Conservation (phyloP, 2,329 filamentous ascomycete species). For the Lasiodiplodia gonubiensis region DNA sequence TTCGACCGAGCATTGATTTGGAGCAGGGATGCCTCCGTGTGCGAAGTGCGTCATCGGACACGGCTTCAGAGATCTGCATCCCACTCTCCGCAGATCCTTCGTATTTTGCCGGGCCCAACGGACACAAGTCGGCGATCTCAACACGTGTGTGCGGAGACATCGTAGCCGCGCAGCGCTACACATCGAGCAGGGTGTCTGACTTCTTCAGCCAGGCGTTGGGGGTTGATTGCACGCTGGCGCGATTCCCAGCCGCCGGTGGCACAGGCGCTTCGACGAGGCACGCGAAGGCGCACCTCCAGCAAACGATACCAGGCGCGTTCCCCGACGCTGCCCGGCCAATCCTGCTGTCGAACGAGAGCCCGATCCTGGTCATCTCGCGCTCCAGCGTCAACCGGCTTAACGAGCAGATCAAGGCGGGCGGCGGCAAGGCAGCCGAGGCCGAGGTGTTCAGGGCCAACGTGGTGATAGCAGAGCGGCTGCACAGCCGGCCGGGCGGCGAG, state of each 20-base stretch:
- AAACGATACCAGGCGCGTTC: slow-evolving; percentile 62
- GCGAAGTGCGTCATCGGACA: slow-evolving; percentile 40
- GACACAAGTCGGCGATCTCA: slow-evolving; percentile 41
- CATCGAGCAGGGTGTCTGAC: slow-evolving; percentile 65
- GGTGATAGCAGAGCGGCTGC: slow-evolving; percentile 63
- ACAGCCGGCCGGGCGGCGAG: slow-evolving; percentile 51
- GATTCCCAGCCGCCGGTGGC: slow-evolving; percentile 71
- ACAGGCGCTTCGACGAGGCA: slow-evolving; percentile 65
- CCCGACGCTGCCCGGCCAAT: slow-evolving; percentile 66
- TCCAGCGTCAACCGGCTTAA: slow-evolving; percentile 83
- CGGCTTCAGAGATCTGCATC: slow-evolving; percentile 43
- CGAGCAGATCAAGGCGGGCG: slow-evolving; percentile 66
- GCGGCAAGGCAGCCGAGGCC: slow-evolving; percentile 69
- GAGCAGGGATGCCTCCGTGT: slow-evolving; percentile 69
- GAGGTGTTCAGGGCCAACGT: slow-evolving; percentile 90
- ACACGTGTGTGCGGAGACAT: slow-evolving; percentile 82
- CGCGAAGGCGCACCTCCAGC: slow-evolving; percentile 72
- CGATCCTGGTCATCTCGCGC: slow-evolving; percentile 82
- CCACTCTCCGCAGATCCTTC: slow-evolving; percentile 73
- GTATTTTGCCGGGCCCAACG: slow-evolving; percentile 54
- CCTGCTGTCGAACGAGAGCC: slow-evolving; percentile 88
- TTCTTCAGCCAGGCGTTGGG: slow-evolving; percentile 81
- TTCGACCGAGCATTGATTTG: slow-evolving; percentile 78
- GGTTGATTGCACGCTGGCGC: slow-evolving; percentile 80
- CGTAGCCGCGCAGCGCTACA: slow-evolving; percentile 74